Evolutionary conservation across 331 rosid species (phyloP), one percentile per base, ranked within the genome.

Genomic region (Prunus yedoensis): DNA sequence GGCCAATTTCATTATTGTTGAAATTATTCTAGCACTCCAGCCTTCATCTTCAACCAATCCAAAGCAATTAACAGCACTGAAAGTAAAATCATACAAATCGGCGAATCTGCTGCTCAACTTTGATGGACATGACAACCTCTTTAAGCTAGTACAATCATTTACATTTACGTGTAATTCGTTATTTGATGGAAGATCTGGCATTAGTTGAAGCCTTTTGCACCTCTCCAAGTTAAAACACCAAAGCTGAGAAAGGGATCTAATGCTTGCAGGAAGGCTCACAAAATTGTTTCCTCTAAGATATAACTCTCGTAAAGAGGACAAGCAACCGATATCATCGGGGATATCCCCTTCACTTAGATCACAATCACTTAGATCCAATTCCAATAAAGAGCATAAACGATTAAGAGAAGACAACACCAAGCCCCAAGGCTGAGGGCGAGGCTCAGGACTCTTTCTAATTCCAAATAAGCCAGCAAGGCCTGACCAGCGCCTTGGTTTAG

Each of bases 181-280:
- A 35, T 30, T n/a, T 15, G 2, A 53, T 5, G 74, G 64, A 70
- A 52, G 74, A 43, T 3, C 3, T 23, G 59, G 73, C 58, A 68
- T 16, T 47, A 47, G 9, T 68, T 49, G 25, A 47, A 68, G 58
- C 58, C 58, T 68, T 47, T 8, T 25, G 58, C 73, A 68, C 7
- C 38, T 3, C 0, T 0, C 15, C 45, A 68, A 3, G 14, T 46
- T 9, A 13, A 68, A 17, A 47, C 1, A 14, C 15, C 0, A 0
- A 0, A 68, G 58, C 58, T 68, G 25, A 25, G 59, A 47, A 23
- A 68, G 73, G 2, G 1, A 1, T 23, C 58, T 47, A 16, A 68
- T 47, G 73, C 58, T 68, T 14, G 21, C 59, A 25, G 59, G 73
- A 47, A 68, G 73, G 57, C 23, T 68, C 3, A 68, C 73, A 10